Conservation (phyloP, 2,329 filamentous ascomycete genomes). For the Aureobasidium lini region DNA sequence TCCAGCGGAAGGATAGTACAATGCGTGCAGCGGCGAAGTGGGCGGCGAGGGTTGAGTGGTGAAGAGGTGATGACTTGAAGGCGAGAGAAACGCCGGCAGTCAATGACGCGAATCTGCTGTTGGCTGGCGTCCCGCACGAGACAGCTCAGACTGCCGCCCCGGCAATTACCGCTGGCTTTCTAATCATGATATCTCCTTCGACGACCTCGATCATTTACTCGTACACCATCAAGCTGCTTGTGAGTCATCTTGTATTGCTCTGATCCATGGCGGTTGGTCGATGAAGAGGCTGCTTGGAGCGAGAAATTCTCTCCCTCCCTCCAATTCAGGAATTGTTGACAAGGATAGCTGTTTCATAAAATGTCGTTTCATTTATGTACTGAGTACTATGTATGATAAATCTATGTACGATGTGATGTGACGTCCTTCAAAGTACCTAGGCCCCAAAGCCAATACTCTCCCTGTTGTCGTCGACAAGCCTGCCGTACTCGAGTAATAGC, state of each 20-base stretch:
- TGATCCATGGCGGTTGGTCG: too few species aligned
- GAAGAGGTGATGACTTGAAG: neutral
- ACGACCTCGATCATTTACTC: neutral
- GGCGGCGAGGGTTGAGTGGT: neutral
- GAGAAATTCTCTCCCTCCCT: too few species aligned
- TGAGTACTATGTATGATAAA: too few species aligned
- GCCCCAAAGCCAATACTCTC: slow-evolving; percentile 33
- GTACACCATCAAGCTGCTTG: too few species aligned
- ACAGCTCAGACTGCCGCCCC: neutral
- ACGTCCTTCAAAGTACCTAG: neutral
- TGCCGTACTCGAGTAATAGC: slow-evolving; percentile 50
- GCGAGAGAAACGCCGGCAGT: slow-evolving; percentile 8
- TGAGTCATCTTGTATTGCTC: neutral
- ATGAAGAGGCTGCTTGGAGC: neutral
- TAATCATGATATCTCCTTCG: neutral
- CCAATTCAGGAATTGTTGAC: neutral
- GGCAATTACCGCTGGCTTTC: neutral
- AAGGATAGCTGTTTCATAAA: neutral
- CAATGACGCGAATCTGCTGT: slow-evolving; percentile 8
- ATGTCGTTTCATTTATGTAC: neutral
- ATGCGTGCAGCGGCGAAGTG: neutral
- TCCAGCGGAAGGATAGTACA: neutral
- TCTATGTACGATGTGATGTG: neutral
- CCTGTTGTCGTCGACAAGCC: slow-evolving; percentile 39
- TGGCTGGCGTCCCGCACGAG: neutral